phyloP scores from a whole-genome alignment of 768 basidiomycete genomes.

The Russula compacta region DNA sequence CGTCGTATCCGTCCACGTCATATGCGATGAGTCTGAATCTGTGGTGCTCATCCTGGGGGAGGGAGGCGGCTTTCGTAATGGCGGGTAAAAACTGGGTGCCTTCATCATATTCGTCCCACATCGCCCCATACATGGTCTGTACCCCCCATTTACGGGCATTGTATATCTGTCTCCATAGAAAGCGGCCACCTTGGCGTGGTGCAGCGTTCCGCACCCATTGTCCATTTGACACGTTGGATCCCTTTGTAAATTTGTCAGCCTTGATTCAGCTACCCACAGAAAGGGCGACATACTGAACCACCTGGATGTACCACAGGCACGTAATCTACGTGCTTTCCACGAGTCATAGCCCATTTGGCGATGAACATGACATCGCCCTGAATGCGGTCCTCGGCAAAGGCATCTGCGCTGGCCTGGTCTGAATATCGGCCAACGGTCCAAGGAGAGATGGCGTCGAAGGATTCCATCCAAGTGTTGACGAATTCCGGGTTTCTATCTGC shows the following conservation, averaged over 20 bases:
- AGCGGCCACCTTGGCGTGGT: conserved; percentile 62
- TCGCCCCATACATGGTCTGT: conserved; percentile 66
- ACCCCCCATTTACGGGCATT: conserved; percentile 56
- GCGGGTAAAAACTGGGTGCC: conserved; percentile 78
- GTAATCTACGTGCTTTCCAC: conserved; percentile 55
- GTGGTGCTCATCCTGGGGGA: conserved; percentile 47
- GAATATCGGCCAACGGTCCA: conserved; percentile 74
- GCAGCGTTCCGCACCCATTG: conserved; percentile 67
- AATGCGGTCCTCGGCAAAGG: conserved; percentile 53
- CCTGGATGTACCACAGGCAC: conserved; percentile 80
- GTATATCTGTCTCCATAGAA: conserved; percentile 72
- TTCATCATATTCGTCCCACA: conserved; percentile 91
- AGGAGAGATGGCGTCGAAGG: conserved; percentile 72
- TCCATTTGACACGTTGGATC: conserved; percentile 61
- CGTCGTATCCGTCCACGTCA: conserved; percentile 68
- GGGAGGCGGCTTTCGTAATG: conserved; percentile 44
- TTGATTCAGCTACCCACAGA: background rate
- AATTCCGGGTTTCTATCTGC: conserved; percentile 62
- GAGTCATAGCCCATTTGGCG: conserved; percentile 28
- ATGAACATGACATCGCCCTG: conserved; percentile 57
- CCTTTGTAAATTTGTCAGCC: conserved; percentile 32
- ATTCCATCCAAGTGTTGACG: conserved; percentile 60
- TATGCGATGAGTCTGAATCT: conserved; percentile 57
- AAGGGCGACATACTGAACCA: conserved; percentile 53
- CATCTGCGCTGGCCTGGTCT: conserved; percentile 51